phyloP scores from a whole-genome alignment of 2,329 filamentous ascomycete species.

The Emergomyces orientalis region DNA sequence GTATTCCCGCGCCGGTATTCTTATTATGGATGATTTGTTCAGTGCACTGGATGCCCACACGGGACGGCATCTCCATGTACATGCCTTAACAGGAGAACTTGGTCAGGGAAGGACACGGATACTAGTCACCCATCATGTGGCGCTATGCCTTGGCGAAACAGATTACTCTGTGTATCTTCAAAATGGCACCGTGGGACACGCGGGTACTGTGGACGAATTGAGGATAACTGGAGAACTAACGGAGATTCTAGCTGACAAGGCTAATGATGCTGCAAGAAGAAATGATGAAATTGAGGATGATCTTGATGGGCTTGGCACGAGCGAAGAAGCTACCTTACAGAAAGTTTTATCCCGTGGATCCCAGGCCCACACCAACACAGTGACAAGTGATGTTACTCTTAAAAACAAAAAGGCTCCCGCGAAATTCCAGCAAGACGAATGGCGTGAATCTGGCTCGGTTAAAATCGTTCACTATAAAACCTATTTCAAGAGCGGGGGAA shows the following conservation, averaged over 20 bases:
- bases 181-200: slow-evolving; percentile 55
- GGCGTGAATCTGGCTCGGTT: slow-evolving; percentile 60
- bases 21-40: slow-evolving; percentile 77
- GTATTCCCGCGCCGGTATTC: slow-evolving; percentile 66
- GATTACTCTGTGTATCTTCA: slow-evolving; percentile 67
- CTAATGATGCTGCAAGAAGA: slow-evolving; percentile 41
- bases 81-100: slow-evolving; percentile 62
- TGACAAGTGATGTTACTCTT: slow-evolving; percentile 13
- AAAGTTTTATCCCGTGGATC: slow-evolving; percentile 34
- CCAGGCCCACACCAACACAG: slow-evolving; percentile 1
- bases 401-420: slow-evolving; percentile 36
- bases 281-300: slow-evolving; percentile 35
- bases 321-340: slow-evolving; percentile 36
- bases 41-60: slow-evolving; percentile 73
- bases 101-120: slow-evolving; percentile 63
- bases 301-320: slow-evolving; percentile 29
- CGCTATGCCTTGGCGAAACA: slow-evolving; percentile 58
- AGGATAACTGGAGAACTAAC: slow-evolving; percentile 33
- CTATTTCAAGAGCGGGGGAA: slow-evolving; percentile 60
- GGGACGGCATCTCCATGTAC: slow-evolving; percentile 67
- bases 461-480: slow-evolving; percentile 56
- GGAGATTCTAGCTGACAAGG: slow-evolving; percentile 32
- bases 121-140: slow-evolving; percentile 71
- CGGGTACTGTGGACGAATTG: slow-evolving; percentile 56
- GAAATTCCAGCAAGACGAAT: slow-evolving; percentile 69